Percentiles rank a stretch among this genome's conserved stretches.
These are phyloP conservation scores for Corymbia citriodora DNA, from an alignment of 441 rosid genomes.

Conservation along the genomic window DNA sequence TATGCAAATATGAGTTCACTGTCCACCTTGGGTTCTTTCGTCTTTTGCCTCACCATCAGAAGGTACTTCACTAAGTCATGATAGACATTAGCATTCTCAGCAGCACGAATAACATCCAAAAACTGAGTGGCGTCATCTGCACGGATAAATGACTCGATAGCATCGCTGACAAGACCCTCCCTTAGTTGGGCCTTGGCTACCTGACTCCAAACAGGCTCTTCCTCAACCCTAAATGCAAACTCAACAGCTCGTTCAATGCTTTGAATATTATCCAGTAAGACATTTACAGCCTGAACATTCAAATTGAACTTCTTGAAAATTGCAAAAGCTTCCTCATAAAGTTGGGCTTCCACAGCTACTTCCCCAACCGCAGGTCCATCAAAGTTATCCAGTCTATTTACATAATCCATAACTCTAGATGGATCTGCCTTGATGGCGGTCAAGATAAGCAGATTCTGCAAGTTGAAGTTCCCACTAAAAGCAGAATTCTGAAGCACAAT, in stretches of 20 bases:
- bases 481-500: constrained; percentile 98
- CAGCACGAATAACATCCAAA: constrained; percentile 79
- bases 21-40: constrained; percentile 98
- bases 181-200: constrained; percentile 96
- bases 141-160: constrained; percentile 95
- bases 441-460: constrained; percentile 93
- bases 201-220: constrained; percentile 98
- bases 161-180: constrained; percentile 94
- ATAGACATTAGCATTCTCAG: constrained; percentile 85
- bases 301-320: constrained; percentile 5
- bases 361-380: constrained; percentile 99
- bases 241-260: constrained; percentile 87
- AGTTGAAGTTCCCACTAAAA: constrained; percentile 98
- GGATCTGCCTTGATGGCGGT: constrained; percentile 99
- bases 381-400: constrained; percentile 94
- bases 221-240: constrained; percentile 97
- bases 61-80: constrained; percentile 96
- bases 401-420: constrained; percentile 97
- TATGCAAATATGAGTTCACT: constrained; percentile 98
- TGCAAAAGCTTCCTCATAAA: constrained; percentile 16
- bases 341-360: constrained; percentile 92
- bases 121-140: constrained; percentile 98
- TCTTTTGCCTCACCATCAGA: constrained; percentile 95
- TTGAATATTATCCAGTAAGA: constrained; percentile 1
- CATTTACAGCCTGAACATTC: constrained; percentile 6